A percentile compares a stretch with the other conserved stretches of the same genome.
Evolutionary conservation across 345 rosid species (phyloP).

Genomic region (Capsella bursapastoris): DNA sequence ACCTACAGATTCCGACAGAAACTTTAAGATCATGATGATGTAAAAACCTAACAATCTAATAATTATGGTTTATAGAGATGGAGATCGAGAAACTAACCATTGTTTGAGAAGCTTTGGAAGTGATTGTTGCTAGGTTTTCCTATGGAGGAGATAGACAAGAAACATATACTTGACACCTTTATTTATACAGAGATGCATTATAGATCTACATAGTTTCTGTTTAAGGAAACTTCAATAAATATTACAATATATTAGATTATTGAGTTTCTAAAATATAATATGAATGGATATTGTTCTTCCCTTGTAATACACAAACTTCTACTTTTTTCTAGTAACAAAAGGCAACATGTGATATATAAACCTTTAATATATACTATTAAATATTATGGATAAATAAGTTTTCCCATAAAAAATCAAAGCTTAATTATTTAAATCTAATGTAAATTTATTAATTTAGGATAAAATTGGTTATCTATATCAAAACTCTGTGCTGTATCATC

Average conservation of each 20-base stretch:
- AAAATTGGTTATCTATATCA: not conserved
- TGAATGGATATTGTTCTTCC: not conserved
- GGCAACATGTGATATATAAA: too few species aligned
- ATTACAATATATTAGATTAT: not conserved
- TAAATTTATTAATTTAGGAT: not conserved
- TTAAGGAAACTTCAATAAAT: not conserved
- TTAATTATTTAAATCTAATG: not conserved
- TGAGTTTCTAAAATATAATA: not conserved
- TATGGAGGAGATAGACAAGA: constrained; percentile 13
- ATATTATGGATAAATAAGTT: not conserved
- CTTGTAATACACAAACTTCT: not conserved
- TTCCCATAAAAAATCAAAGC: not conserved
- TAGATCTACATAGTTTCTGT: not conserved
- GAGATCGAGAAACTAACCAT: constrained; percentile 19
- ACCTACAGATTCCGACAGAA: constrained; percentile 39
- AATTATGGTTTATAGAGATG: not conserved
- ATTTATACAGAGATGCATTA: not conserved
- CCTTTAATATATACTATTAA: too few species aligned
- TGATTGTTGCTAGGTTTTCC: constrained; percentile 15
- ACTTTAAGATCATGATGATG: constrained; percentile 49
- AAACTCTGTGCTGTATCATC: not conserved
- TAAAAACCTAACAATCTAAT: not conserved
- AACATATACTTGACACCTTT: not conserved
- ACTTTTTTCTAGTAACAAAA: not conserved
- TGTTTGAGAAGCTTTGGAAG: constrained; percentile 50